phyloP scores from a whole-genome alignment of 495 filamentous ascomycete genomes.

The Neohortaea acidophila region DNA sequence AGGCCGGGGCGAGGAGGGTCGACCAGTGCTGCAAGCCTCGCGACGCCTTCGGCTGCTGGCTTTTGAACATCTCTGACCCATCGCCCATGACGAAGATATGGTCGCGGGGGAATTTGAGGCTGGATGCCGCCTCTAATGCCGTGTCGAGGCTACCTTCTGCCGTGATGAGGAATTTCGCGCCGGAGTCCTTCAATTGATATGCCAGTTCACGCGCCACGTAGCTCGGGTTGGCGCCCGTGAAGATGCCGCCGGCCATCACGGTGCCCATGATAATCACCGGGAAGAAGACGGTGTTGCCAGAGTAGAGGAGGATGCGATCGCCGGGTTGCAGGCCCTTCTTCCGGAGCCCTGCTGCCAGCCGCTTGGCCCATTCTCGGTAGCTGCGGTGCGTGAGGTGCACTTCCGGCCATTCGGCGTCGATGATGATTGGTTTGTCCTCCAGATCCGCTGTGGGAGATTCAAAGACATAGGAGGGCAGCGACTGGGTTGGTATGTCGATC shows the following conservation, averaged over 20 bases:
- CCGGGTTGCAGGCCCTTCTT: slow-evolving; percentile 48
- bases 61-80: slow-evolving; percentile 23
- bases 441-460: slow-evolving; percentile 32
- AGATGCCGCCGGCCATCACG: slow-evolving; percentile 64
- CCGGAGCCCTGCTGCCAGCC: slow-evolving; percentile 54
- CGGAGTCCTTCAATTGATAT: slow-evolving; percentile 59
- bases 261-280: slow-evolving; percentile 57
- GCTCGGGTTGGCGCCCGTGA: slow-evolving; percentile 65
- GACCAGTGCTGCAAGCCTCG: slow-evolving; percentile 23
- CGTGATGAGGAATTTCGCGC: slow-evolving; percentile 41
- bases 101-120: slow-evolving; percentile 15
- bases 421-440: slow-evolving; percentile 24
- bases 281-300: slow-evolving; percentile 44
- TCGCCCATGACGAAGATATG: slow-evolving; percentile 25
- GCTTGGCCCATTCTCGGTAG: slow-evolving; percentile 55
- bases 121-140: slow-evolving; percentile 22
- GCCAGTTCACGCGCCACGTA: slow-evolving; percentile 56
- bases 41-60: slow-evolving; percentile 1
- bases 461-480: slow-evolving; percentile 38
- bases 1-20: slow-evolving; percentile 19
- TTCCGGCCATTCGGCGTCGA: slow-evolving; percentile 42
- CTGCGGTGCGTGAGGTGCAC: slow-evolving; percentile 39
- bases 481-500: slow-evolving; percentile 33
- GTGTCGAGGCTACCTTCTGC: slow-evolving; percentile 21
- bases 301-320: slow-evolving; percentile 49